Percentiles rank a stretch among this genome's conserved stretches.
These are phyloP conservation scores for Suaeda aralocaspica DNA, from an alignment of 148 eudicot genomes.

Conservation along the genomic window DNA sequence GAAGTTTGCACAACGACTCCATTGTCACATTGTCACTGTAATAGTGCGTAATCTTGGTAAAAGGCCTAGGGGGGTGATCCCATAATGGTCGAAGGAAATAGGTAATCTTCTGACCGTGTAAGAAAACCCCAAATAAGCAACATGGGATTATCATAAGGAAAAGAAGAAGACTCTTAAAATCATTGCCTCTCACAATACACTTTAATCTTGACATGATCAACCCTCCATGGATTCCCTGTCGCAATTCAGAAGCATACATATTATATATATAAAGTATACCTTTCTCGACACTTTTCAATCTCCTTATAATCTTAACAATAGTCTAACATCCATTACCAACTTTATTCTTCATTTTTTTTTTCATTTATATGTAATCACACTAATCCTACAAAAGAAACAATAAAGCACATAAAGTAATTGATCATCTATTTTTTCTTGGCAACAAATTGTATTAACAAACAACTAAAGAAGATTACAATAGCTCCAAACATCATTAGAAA, in stretches of 20 bases:
- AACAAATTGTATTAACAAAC: constrained; percentile 3
- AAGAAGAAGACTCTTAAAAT: constrained; percentile 16
- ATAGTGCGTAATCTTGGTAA: constrained; percentile 33
- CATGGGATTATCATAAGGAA: constrained; percentile 17
- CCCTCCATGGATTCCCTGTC: constrained; percentile 19
- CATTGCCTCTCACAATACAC: constrained; percentile 22
- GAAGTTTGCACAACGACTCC: constrained; percentile 33
- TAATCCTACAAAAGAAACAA: not conserved
- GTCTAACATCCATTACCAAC: not conserved
- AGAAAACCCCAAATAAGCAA: constrained; percentile 15
- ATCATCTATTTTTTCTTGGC: not conserved
- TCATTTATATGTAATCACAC: not conserved
- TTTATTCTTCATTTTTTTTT: too few species aligned
- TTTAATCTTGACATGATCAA: constrained; percentile 20
- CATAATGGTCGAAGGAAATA: constrained; percentile 38
- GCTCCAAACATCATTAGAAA: too few species aligned
- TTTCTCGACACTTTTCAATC: not conserved
- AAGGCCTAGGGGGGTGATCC: constrained; percentile 35
- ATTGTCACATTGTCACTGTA: constrained; percentile 35
- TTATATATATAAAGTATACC: not conserved
- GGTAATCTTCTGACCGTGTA: constrained; percentile 29
- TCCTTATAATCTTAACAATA: not conserved
- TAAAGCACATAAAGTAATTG: not conserved
- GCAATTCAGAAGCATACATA: not conserved
- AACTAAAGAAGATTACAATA: not conserved